Conservation (phyloP, 208 protist genomes). For the Wallacemonas rigidus region DNA sequence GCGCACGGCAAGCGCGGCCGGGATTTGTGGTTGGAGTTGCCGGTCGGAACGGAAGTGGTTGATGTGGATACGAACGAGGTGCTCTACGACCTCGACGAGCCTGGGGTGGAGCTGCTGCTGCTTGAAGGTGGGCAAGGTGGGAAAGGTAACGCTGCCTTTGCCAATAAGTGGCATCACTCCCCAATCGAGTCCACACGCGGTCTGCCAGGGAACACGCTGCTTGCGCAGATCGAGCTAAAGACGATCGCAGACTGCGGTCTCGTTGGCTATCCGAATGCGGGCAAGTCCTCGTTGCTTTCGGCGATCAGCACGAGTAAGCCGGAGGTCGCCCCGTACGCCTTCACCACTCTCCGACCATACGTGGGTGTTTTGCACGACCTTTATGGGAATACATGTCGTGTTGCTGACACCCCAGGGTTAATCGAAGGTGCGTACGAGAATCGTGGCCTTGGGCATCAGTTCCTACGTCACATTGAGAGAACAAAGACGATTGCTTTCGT, state of each 20-base stretch:
- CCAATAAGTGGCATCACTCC: constrained; percentile 88
- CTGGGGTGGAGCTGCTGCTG: constrained; percentile 74
- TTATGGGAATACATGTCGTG: constrained; percentile 78
- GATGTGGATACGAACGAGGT: constrained; percentile 93
- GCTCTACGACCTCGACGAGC: constrained; percentile 83
- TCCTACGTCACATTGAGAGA: constrained; percentile 92
- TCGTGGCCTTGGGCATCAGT: constrained; percentile 87
- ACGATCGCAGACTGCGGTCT: constrained; percentile 91
- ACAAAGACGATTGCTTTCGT: constrained; percentile 87
- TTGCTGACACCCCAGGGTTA: constrained; percentile 91
- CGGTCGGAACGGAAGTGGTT: constrained; percentile 81
- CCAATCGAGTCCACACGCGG: constrained; percentile 88
- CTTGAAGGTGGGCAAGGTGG: constrained; percentile 91
- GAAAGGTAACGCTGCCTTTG: constrained; percentile 90
- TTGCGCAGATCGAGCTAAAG: constrained; percentile 91
- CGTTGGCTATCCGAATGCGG: constrained; percentile 92
- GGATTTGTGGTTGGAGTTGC: constrained; percentile 84
- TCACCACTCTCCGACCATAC: constrained; percentile 91
- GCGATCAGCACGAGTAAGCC: constrained; percentile 88
- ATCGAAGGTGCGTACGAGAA: constrained; percentile 93
- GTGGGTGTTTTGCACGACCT: constrained; percentile 87
- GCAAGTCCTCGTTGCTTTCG: constrained; percentile 92
- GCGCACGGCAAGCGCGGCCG: constrained; percentile 70
- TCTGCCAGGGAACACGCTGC: constrained; percentile 90
- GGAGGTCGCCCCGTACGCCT: constrained; percentile 84